Conservation (phyloP, 202 grass and related monocot species). For the Elaeis oleifera region DNA sequence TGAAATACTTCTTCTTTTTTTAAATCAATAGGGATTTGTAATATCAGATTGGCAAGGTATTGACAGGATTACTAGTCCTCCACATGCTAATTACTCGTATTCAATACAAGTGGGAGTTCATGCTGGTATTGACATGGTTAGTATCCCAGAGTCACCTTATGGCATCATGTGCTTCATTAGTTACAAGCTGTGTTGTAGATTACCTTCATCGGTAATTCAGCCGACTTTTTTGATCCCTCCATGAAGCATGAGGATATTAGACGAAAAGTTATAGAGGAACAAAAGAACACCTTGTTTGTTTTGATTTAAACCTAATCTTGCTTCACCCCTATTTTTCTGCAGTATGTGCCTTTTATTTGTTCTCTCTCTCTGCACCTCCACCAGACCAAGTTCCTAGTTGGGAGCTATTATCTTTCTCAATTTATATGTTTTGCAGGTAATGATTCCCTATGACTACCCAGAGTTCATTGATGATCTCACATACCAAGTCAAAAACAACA, state of each 20-base stretch:
- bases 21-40: conserved; percentile 41
- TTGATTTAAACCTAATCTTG: too few relatives aligned
- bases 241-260: too few relatives aligned
- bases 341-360: too few relatives aligned
- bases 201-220: too few relatives aligned
- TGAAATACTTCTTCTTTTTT: not conserved
- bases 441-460: conserved; percentile 66
- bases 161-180: too few relatives aligned
- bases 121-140: conserved; percentile 68
- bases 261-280: too few relatives aligned
- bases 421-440: conserved; percentile 19
- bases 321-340: too few relatives aligned
- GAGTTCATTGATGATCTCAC: conserved; percentile 57
- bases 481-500: conserved; percentile 31
- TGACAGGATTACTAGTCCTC: conserved; percentile 41
- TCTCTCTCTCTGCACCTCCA: too few relatives aligned
- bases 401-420: not conserved
- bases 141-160: not conserved
- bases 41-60: conserved; percentile 79
- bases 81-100: conserved; percentile 44
- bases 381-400: too few relatives aligned
- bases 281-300: too few relatives aligned
- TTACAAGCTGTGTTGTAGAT: too few relatives aligned
- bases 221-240: too few relatives aligned
- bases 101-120: conserved; percentile 49